Conservation (phyloP, 768 basidiomycete genomes). For the Suillus alpinus region DNA sequence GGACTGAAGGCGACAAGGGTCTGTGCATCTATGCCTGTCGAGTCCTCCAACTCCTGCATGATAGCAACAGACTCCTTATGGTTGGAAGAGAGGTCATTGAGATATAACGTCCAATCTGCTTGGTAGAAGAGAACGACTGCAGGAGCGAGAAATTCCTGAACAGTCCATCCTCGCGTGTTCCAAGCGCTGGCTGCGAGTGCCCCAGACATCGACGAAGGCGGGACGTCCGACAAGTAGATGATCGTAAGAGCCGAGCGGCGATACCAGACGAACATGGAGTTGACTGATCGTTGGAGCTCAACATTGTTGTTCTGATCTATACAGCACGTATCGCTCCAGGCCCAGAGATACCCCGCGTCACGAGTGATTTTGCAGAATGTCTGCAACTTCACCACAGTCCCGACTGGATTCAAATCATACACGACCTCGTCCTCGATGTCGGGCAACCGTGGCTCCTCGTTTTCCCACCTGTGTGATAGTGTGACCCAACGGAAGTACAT, state of each 20-base stretch:
- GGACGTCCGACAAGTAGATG: constrained; percentile 2
- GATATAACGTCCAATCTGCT: background rate
- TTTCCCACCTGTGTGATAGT: constrained; percentile 6
- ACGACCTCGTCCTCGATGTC: background rate
- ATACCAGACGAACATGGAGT: constrained; percentile 6
- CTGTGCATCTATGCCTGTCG: background rate
- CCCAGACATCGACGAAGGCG: background rate
- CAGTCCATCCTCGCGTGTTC: constrained; percentile 3
- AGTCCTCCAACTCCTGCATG: background rate
- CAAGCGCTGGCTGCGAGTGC: background rate
- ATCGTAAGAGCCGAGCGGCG: background rate
- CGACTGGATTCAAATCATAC: background rate
- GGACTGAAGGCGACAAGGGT: background rate
- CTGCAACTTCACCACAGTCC: background rate
- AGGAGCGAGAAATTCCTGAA: constrained; percentile 2
- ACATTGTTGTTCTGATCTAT: constrained; percentile 11
- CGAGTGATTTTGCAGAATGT: constrained; percentile 1
- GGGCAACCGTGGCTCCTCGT: background rate
- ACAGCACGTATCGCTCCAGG: constrained; percentile 13
- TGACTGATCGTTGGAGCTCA: constrained; percentile 6
- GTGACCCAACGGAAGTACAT: constrained; percentile 1
- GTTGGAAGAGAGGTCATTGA: background rate
- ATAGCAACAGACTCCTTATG: background rate
- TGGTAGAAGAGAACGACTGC: background rate
- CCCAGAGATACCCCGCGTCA: background rate